Conservation (phyloP, 108 stramenopile species). For the Conticribra guillardii region DNA sequence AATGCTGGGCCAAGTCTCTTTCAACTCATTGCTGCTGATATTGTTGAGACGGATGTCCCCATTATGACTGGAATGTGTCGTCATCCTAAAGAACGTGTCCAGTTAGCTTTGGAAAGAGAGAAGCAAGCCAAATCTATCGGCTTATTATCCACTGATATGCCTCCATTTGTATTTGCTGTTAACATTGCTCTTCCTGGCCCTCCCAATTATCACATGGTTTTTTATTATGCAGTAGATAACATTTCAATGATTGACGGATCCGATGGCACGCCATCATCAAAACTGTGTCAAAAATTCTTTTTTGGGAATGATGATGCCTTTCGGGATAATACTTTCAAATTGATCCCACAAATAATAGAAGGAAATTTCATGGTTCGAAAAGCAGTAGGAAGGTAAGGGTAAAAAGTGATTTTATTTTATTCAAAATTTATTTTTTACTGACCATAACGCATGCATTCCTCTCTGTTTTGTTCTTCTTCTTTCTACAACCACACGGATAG, state of each 20-base stretch:
- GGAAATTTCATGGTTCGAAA: constrained; percentile 93
- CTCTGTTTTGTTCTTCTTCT: too few species aligned
- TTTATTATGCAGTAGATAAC: constrained; percentile 87
- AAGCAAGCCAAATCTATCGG: constrained; percentile 49
- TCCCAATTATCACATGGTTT: constrained; percentile 78
- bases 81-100: constrained; percentile 87
- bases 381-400: too few species aligned
- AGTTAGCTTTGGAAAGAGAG: constrained; percentile 70
- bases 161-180: constrained; percentile 78
- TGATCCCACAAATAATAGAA: constrained; percentile 92
- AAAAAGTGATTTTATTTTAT: too few species aligned
- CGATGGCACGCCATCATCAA: constrained; percentile 73
- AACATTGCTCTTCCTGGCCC: constrained; percentile 76
- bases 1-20: constrained; percentile 83
- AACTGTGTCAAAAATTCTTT: constrained; percentile 76
- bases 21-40: constrained; percentile 84
- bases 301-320: constrained; percentile 78
- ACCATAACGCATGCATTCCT: too few species aligned
- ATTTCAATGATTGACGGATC: constrained; percentile 77
- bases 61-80: constrained; percentile 76
- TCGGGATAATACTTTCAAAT: constrained; percentile 90
- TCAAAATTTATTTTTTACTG: too few species aligned
- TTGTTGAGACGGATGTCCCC: constrained; percentile 71
- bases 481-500: too few species aligned
- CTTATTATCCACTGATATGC: constrained; percentile 53